A percentile compares a stretch with the other conserved stretches of the same genome.
Conservation (phyloP, 441 rosid genomes). For the Syzygium syzygioides region DNA sequence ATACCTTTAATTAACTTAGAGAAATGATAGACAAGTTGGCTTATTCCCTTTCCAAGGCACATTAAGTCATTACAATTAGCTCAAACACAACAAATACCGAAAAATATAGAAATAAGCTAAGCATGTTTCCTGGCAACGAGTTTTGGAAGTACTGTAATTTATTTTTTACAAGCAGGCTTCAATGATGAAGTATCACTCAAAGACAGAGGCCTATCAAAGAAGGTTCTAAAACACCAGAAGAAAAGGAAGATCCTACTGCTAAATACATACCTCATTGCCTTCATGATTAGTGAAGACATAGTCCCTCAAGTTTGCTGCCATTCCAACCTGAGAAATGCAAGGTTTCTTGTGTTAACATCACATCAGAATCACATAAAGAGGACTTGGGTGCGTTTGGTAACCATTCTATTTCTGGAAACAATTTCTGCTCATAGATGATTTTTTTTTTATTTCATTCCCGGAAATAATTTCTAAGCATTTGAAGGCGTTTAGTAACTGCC, state of each 20-base stretch:
- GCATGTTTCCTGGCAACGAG: not conserved
- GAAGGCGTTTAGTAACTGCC: no score
- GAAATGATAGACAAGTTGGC: not conserved
- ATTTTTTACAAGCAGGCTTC: not conserved
- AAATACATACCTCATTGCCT: slow-evolving; percentile 61
- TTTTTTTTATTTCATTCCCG: no score
- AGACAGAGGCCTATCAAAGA: not conserved
- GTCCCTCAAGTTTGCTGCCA: slow-evolving; percentile 90
- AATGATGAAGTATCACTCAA: not conserved
- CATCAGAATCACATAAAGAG: not conserved
- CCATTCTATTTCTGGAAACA: no score
- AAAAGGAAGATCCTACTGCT: not conserved
- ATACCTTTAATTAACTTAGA: not conserved
- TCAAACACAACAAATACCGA: not conserved
- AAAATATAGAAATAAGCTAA: not conserved
- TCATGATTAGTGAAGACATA: slow-evolving; percentile 54
- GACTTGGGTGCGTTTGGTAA: not conserved
- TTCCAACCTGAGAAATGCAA: slow-evolving; percentile 50
- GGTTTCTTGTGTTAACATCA: not conserved
- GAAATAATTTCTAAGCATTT: no score
- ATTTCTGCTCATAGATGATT: no score
- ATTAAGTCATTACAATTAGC: not conserved
- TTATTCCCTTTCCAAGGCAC: not conserved
- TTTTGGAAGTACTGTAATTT: not conserved
- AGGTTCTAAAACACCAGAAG: not conserved